A percentile compares a stretch with the other conserved stretches of the same genome.
These are phyloP conservation scores for Physaria fendleri DNA, from an alignment of 345 rosid species.

Conservation along the genomic window DNA sequence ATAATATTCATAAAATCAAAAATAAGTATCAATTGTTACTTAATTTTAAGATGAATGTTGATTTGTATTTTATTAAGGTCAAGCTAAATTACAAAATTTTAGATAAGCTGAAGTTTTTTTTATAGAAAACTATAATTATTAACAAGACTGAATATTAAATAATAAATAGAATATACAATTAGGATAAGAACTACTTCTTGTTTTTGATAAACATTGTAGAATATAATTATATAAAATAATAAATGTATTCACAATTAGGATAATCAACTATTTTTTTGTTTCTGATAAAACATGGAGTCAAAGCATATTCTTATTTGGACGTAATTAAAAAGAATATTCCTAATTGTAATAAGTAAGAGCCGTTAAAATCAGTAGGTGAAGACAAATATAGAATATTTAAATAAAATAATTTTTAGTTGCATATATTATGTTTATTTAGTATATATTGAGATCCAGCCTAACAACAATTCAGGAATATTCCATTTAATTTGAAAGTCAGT, in stretches of 20 bases:
- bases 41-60: too few relatives aligned
- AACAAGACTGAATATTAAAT: too few relatives aligned
- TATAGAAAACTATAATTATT: too few relatives aligned
- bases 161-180: too few relatives aligned
- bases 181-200: too few relatives aligned
- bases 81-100: too few relatives aligned
- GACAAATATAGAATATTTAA: background rate
- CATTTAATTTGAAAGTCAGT: conserved; percentile 25
- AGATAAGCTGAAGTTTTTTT: too few relatives aligned
- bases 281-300: background rate
- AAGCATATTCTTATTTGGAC: conserved; percentile 1
- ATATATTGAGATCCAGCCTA: conserved; percentile 23
- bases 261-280: background rate
- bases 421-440: background rate
- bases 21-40: too few relatives aligned
- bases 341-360: background rate
- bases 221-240: too few relatives aligned
- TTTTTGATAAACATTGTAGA: too few relatives aligned
- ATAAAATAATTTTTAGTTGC: background rate
- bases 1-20: too few relatives aligned
- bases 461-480: conserved; percentile 22
- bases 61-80: too few relatives aligned
- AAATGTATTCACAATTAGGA: background rate
- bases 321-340: conserved; percentile 11
- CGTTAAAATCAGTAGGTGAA: background rate